Base-by-base conservation (phyloP, 768 basidiomycete genomes). In the Aureoboletus auriporus region DNA sequence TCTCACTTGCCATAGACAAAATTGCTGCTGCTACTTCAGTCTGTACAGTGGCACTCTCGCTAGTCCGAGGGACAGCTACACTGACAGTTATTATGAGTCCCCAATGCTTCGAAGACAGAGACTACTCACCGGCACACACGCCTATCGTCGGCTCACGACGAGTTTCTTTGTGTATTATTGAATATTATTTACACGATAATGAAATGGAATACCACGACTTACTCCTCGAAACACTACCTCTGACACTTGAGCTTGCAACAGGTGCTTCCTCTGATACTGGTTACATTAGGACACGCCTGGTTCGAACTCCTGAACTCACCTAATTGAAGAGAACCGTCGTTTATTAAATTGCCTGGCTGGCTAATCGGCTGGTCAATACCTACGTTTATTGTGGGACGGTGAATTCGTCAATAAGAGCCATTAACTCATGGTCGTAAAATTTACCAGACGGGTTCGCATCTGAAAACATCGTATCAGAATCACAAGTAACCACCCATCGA, bases 61-160 rank as follows among this genome's bases (percentile, higher is more conserved):
- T 54, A 11, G 61, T 61, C 20, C 26, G 36, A 31, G 50, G 51
- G 16, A 51, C 44, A 37, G 42, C 64, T 64, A 60, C 47, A 28
- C 66, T 63, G 45, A 53, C 42, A 47, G 51, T 51, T 35, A 53
- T n/a, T n/a, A 23, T 62, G 45, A 56, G 59, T 47, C 29, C 51
- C 51, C 40, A 50, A 53, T 29, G 41, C 20, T 35, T 42, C 11
- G 3, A 43, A 51, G 20, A 29, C n/a, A 14, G 44, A 47, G n/a
- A 43, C 23, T 42, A 23, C 58, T 59, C 41, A 57, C 58, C 9
- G 27, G 54, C 54, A 52, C 54, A 58, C 13, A 30, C 47, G 41
- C 40, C 41, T n/a, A 38, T 31, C 36, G 7, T 14, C 17, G 41
- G 39, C 38, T 30, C 38, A 42, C 53, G 36, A 4, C 13, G 41